Base-by-base conservation (phyloP, 805 yeast species). In the Metschnikowia lachancei region DNA sequence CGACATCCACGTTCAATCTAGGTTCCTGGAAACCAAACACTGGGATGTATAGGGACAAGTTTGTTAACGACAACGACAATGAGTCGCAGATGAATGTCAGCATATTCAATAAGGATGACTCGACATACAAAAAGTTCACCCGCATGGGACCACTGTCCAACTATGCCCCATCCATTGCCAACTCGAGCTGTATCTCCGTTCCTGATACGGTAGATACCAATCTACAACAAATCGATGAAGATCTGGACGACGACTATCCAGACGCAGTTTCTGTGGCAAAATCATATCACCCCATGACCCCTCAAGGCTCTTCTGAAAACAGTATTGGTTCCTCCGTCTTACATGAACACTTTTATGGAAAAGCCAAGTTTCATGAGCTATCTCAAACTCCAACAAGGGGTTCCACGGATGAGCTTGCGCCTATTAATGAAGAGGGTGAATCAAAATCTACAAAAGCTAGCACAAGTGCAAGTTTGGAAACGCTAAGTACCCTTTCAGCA, bases 11-110 rank as follows among this genome's bases (percentile, higher is more conserved):
- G 2, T 61, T 78, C 36, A 75, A 69, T 46, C 65, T 78, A 65
- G 82, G 82, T 2, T 65, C 65, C 22, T 81, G 87, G 86, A 75
- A 72, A 57, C 85, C 85, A 2, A 77, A 81, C 54, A 80, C 84
- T 8, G 68, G 65, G 28, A 66, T 65, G 33, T 76, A 60, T 57
- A 64, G 82, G 43, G 80, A 76, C 48, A 73, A 72, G 43, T 77
- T 77, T 46, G 76, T 77, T 35, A 65, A 63, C 51, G 76, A 69
- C 43, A 67, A 67, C 36, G 75, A 70, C 36, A 71, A 69, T 41
- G 77, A 66, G 53, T 70, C 59, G 1, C 55, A 51, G 12, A 49
- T 55, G 49, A 53, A 53, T 36, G 43, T 51, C 36, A 50, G 49
- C 40, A 36, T 53, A 16, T 46, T 24, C 43, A 40, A 58, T 55